Conservation (phyloP, 2,329 filamentous ascomycete species). For the Emmonsia crescens region DNA sequence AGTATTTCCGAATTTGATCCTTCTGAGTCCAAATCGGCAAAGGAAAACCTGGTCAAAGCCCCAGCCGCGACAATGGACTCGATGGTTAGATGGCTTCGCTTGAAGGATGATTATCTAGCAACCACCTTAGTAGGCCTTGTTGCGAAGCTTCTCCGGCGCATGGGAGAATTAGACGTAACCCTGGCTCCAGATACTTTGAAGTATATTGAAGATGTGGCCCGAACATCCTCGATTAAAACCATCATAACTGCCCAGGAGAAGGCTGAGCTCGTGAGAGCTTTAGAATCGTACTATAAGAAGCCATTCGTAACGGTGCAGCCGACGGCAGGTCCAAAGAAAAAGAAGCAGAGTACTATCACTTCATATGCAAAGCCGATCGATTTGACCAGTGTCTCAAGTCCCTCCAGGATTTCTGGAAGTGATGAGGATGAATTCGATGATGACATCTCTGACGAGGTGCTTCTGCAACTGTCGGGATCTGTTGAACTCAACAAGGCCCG, state of each 20-base stretch:
- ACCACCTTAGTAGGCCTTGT: slow-evolving; percentile 72
- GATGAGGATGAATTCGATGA: slow-evolving; percentile 37
- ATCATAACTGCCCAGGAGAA: slow-evolving; percentile 75
- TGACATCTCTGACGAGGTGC: slow-evolving; percentile 29
- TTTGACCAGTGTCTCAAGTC: slow-evolving; percentile 25
- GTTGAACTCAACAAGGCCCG: slow-evolving; percentile 32
- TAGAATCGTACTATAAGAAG: slow-evolving; percentile 44
- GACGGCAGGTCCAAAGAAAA: slow-evolving; percentile 29
- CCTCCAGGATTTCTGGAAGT: slow-evolving; percentile 20
- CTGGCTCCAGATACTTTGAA: slow-evolving; percentile 56
- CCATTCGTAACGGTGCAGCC: slow-evolving; percentile 32
- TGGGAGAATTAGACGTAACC: slow-evolving; percentile 65
- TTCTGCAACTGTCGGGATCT: slow-evolving; percentile 32
- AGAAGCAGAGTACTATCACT: slow-evolving; percentile 35
- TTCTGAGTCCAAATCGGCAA: slow-evolving; percentile 27
- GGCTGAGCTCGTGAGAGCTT: slow-evolving; percentile 59
- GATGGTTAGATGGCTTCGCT: slow-evolving; percentile 77
- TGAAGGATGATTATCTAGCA: slow-evolving; percentile 79
- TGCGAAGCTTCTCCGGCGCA: slow-evolving; percentile 67
- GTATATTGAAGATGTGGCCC: slow-evolving; percentile 46
- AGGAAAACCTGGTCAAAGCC: slow-evolving; percentile 50
- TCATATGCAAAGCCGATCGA: slow-evolving; percentile 29
- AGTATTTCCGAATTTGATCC: slow-evolving; percentile 45
- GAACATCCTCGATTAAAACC: slow-evolving; percentile 53
- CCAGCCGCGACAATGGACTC: slow-evolving; percentile 54